Percentiles rank a stretch among this genome's conserved stretches.
phyloP scores from a whole-genome alignment of 2,329 filamentous ascomycete genomes.

The Xylaria sp. region DNA sequence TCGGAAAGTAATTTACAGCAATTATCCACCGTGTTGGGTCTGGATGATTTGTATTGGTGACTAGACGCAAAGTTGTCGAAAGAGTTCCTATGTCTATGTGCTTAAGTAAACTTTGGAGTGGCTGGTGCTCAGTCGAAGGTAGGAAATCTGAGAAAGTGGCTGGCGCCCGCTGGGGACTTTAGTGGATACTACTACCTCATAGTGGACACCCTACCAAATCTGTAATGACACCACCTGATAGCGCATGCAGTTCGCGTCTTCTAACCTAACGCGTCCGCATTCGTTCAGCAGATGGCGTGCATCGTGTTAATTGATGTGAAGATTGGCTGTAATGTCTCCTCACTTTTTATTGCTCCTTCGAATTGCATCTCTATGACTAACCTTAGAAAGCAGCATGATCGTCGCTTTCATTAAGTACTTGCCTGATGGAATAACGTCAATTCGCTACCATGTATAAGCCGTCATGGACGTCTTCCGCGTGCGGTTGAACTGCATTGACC shows the following conservation, averaged over 20 bases:
- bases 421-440: background rate
- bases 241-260: constrained; percentile 27
- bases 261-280: constrained; percentile 24
- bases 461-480: constrained; percentile 79
- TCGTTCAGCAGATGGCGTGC: background rate
- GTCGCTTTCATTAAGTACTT: background rate
- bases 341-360: background rate
- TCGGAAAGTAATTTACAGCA: background rate
- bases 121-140: constrained; percentile 21
- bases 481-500: constrained; percentile 93
- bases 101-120: constrained; percentile 2
- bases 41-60: background rate
- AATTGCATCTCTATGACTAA: background rate
- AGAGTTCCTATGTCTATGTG: background rate
- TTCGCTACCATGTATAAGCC: constrained; percentile 25
- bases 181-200: background rate
- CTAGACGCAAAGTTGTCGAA: background rate
- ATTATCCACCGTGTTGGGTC: background rate
- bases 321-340: background rate
- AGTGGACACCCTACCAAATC: background rate
- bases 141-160: constrained; percentile 11
- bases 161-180: background rate
- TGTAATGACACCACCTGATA: constrained; percentile 25
- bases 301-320: constrained; percentile 1
- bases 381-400: constrained; percentile 1